Percentiles rank a stretch among this genome's conserved stretches.
Evolutionary conservation across 768 basidiomycete species (phyloP).

Genomic region (Grammothele lineata): DNA sequence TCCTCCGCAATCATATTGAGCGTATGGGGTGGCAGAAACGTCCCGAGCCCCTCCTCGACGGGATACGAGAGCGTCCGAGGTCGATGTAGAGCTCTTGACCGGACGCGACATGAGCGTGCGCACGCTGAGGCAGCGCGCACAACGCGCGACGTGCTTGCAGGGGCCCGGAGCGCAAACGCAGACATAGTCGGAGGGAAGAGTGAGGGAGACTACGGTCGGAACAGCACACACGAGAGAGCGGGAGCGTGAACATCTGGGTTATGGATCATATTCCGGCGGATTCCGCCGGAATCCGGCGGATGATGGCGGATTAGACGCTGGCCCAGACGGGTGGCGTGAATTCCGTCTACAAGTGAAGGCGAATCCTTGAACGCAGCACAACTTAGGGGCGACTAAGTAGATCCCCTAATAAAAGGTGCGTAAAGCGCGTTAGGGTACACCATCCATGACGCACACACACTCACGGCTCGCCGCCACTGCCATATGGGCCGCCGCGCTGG

Average conservation of each 20-base stretch:
- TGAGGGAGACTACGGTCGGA: neutral
- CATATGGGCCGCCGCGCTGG: too few relatives aligned
- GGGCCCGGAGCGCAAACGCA: slow-evolving; percentile 11
- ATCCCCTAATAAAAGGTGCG: too few relatives aligned
- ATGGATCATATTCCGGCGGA: too few relatives aligned
- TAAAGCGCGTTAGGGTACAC: too few relatives aligned
- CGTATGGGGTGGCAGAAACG: slow-evolving; percentile 73
- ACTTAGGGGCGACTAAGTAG: too few relatives aligned
- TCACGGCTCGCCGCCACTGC: too few relatives aligned
- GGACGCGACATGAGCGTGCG: slow-evolving; percentile 15
- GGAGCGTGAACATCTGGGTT: slow-evolving; percentile 1
- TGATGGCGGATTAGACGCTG: too few relatives aligned
- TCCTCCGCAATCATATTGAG: slow-evolving; percentile 71
- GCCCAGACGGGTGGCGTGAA: too few relatives aligned
- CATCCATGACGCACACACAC: too few relatives aligned
- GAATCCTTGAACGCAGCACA: too few relatives aligned
- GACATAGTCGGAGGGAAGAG: slow-evolving; percentile 11
- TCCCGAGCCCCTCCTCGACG: slow-evolving; percentile 66
- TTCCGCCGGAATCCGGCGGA: too few relatives aligned
- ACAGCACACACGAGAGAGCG: neutral
- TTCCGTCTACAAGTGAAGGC: too few relatives aligned
- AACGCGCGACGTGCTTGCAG: slow-evolving; percentile 9
- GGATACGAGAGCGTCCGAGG: slow-evolving; percentile 58
- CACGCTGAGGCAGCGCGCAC: slow-evolving; percentile 14
- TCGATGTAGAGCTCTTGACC: slow-evolving; percentile 41